phyloP scores from a whole-genome alignment of 345 rosid species.

The Toxicodendron radicans region DNA sequence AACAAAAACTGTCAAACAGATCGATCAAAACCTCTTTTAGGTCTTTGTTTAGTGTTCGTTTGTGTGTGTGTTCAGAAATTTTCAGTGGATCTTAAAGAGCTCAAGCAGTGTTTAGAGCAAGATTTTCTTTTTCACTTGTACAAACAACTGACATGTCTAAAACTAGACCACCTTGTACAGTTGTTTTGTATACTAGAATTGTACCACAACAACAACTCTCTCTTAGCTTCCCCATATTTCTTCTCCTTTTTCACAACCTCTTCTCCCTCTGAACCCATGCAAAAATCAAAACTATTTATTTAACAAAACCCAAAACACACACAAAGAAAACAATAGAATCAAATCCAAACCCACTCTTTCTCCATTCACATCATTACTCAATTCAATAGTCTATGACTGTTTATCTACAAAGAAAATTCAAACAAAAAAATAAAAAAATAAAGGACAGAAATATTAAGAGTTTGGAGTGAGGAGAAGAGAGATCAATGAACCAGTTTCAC shows the following conservation, averaged over 20 bases:
- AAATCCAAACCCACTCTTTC: slow-evolving; percentile 13
- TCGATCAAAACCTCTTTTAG: slow-evolving; percentile 22
- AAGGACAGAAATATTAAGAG: background rate
- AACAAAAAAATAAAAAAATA: background rate
- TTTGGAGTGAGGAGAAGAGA: slow-evolving; percentile 2
- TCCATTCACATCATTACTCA: slow-evolving; percentile 22
- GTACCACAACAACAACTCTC: slow-evolving; percentile 24
- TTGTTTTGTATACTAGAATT: slow-evolving; percentile 26
- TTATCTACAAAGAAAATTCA: slow-evolving; percentile 21
- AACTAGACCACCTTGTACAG: slow-evolving; percentile 39
- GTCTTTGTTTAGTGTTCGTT: background rate
- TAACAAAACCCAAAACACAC: slow-evolving; percentile 9
- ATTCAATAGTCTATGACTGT: slow-evolving; percentile 25
- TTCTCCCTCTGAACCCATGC: slow-evolving; percentile 39
- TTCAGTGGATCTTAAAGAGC: slow-evolving; percentile 19
- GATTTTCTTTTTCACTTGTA: slow-evolving; percentile 15
- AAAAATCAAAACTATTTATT: slow-evolving; percentile 11
- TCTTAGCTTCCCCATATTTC: slow-evolving; percentile 28
- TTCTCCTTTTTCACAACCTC: slow-evolving; percentile 29
- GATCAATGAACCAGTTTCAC: slow-evolving; percentile 27
- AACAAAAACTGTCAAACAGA: slow-evolving; percentile 24
- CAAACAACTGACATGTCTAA: slow-evolving; percentile 24
- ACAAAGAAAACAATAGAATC: background rate
- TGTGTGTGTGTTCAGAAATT: background rate
- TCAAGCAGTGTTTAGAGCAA: slow-evolving; percentile 24